Evolutionary conservation across 805 yeast species (phyloP), one percentile per base, ranked within the genome.

Genomic region (Candida ortonii): DNA sequence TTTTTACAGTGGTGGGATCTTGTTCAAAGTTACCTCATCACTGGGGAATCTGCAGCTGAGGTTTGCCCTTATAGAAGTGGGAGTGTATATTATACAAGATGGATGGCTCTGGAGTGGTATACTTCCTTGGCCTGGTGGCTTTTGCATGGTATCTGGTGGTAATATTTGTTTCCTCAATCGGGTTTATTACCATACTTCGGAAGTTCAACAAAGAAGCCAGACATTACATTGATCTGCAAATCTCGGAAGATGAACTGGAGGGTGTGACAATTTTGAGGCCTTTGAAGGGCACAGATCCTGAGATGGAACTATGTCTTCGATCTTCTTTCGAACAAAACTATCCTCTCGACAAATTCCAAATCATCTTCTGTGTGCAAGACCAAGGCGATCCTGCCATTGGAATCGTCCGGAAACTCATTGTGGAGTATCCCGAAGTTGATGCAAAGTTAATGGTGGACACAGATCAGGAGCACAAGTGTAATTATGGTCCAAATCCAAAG

Each of bases 401-500:
- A 0, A 64, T 82, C 3, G 79, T 78, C 7, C 41, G 68, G 22
- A 48, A 50, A 7, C 58, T 87, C 12, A 64, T 82, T 6, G 46
- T 49, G 1, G 70, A 67, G 40, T 76, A 79, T 53, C 79, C 84
- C 0, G 53, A 67, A 3, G 64, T 78, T 5, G 77, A 82, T 48
- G 71, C 86, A 14, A 67, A 67, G 41, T 61, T 87, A 5, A 52
- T 85, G 41, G 57, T 81, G 2, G 82, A 77, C 28, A 26, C 38
- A 4, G 59, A 64, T 34, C 43, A 46, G 13, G 60, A 48, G 4
- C 39, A 43, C 6, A 61, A 59, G 22, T 72, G 65, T 35, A 70
- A 70, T 44, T 81, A 65, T 49, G 95, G 95, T 2, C 93, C 94
- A 5, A 87, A 87, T 50, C 96, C 96, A 6, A 87, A 87, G 59